Percentiles rank a stretch among this genome's conserved stretches.
Conservation (phyloP, 192 early-diverging fungal species). For the Funneliformis geosporum region DNA sequence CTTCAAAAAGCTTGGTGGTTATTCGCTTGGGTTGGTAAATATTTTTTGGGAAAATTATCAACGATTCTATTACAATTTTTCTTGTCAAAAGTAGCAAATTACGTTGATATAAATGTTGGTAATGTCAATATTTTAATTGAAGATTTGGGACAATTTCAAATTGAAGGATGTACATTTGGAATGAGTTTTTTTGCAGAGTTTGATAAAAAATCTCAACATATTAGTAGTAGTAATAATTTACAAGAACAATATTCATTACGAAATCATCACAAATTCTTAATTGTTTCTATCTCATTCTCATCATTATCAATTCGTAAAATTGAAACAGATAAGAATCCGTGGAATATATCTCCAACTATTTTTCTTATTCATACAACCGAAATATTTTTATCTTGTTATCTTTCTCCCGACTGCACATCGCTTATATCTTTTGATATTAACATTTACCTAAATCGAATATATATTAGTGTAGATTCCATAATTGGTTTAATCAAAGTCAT, state of each 20-base stretch:
- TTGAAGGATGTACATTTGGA: constrained; percentile 31
- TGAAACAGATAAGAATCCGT: constrained; percentile 25
- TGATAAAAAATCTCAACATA: not conserved
- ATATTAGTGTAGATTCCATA: constrained; percentile 30
- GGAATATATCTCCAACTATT: not conserved
- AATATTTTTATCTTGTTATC: constrained; percentile 40
- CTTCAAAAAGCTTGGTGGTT: constrained; percentile 49
- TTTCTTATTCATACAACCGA: constrained; percentile 26
- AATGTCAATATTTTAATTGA: constrained; percentile 31
- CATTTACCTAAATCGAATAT: constrained; percentile 16
- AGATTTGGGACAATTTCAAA: constrained; percentile 21
- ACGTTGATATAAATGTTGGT: constrained; percentile 39
- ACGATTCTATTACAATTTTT: constrained; percentile 46
- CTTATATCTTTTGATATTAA: constrained; percentile 40
- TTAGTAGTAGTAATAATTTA: no score
- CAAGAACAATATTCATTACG: not conserved
- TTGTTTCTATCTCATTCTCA: constrained; percentile 32
- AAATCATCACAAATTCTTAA: constrained; percentile 41
- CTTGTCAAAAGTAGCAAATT: constrained; percentile 42
- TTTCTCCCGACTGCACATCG: constrained; percentile 43
- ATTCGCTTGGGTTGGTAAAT: constrained; percentile 43
- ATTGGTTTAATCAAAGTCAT: constrained; percentile 18
- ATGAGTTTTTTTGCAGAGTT: constrained; percentile 41
- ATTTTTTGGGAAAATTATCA: constrained; percentile 37
- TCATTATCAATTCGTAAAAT: constrained; percentile 26